These are phyloP conservation scores for Polyporus tsugae DNA, from an alignment of 1,284 basidiomycete species.

Conservation along the genomic window DNA sequence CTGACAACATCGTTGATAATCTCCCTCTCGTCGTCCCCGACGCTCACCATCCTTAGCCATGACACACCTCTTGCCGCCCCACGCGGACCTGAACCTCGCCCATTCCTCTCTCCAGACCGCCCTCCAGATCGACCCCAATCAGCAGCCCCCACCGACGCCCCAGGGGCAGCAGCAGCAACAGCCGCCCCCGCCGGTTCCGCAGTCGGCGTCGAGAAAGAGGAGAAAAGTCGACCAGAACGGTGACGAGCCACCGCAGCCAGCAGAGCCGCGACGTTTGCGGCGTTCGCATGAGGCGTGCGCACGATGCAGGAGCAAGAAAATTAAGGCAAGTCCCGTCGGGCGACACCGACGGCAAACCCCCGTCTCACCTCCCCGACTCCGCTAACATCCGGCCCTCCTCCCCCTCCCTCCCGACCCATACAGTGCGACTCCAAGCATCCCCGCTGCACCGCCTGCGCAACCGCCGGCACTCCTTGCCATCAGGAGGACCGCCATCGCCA, in stretches of 20 bases:
- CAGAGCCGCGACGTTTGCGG: constrained; percentile 79
- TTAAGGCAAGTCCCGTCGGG: constrained; percentile 90
- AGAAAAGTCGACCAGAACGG: constrained; percentile 63
- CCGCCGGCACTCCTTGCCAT: constrained; percentile 78
- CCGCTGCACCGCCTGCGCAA: constrained; percentile 81
- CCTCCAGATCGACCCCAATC: constrained; percentile 70
- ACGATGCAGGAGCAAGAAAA: constrained; percentile 90
- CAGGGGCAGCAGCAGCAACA: constrained; percentile 50
- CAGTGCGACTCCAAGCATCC: constrained; percentile 90
- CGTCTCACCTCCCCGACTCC: constrained; percentile 43
- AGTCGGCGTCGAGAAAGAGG: constrained; percentile 53
- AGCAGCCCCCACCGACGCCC: constrained; percentile 41
- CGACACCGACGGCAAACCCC: constrained; percentile 84
- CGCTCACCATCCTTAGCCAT: constrained; percentile 40
- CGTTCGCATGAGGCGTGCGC: constrained; percentile 89
- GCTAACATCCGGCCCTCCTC: constrained; percentile 40
- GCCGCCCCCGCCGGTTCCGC: constrained; percentile 44
- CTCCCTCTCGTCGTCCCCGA: constrained; percentile 32
- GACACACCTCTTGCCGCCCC: constrained; percentile 56
- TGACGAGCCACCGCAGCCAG: constrained; percentile 59
- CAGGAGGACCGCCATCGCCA: constrained; percentile 87
- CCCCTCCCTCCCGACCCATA: constrained; percentile 32
- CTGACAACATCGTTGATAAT: constrained; percentile 31
- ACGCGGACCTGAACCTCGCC: constrained; percentile 50
- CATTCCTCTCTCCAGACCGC: constrained; percentile 63